phyloP scores from a whole-genome alignment of 1,139 yeast genomes.

The Kluyveromyces sp. region DNA sequence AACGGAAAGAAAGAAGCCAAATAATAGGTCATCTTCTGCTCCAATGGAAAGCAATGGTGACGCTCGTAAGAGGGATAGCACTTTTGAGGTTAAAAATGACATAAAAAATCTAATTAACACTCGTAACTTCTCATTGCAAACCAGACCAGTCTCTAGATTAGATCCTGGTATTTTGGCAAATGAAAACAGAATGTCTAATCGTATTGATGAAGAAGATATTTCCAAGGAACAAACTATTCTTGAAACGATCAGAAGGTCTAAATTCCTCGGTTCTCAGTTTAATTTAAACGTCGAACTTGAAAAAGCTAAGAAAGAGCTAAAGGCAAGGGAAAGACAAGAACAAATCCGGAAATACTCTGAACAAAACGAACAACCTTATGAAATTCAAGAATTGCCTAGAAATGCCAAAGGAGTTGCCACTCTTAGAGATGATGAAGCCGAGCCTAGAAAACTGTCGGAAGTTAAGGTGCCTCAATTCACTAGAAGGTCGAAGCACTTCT shows the following conservation, averaged over 20 bases:
- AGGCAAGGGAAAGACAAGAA: slow-evolving; percentile 8
- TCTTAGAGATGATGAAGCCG: slow-evolving; percentile 23
- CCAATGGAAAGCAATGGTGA: slow-evolving; percentile 20
- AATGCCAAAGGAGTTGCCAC: slow-evolving; percentile 21
- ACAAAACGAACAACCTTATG: slow-evolving; percentile 8
- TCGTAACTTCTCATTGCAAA: slow-evolving; percentile 34
- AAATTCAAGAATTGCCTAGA: slow-evolving; percentile 19
- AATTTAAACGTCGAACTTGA: slow-evolving; percentile 40
- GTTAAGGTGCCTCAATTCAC: slow-evolving; percentile 64
- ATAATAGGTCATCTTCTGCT: slow-evolving; percentile 33
- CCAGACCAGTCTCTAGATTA: slow-evolving; percentile 62
- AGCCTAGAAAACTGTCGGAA: slow-evolving; percentile 45
- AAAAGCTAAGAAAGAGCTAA: slow-evolving; percentile 34
- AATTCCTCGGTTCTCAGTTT: slow-evolving; percentile 36
- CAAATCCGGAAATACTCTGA: slow-evolving; percentile 8
- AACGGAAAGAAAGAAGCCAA: slow-evolving; percentile 10
- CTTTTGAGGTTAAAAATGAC: slow-evolving; percentile 15
- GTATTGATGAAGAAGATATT: slow-evolving; percentile 9
- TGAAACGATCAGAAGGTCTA: slow-evolving; percentile 37
- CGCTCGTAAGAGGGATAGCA: slow-evolving; percentile 17
- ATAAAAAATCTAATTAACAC: slow-evolving; percentile 22
- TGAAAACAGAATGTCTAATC: not conserved
- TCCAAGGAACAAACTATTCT: slow-evolving; percentile 24
- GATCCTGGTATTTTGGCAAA: slow-evolving; percentile 44
- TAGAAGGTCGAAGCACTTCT: slow-evolving; percentile 55